A percentile compares a stretch with the other conserved stretches of the same genome.
Conservation (phyloP, 2,329 filamentous ascomycete species). For the Penicillium sp. region DNA sequence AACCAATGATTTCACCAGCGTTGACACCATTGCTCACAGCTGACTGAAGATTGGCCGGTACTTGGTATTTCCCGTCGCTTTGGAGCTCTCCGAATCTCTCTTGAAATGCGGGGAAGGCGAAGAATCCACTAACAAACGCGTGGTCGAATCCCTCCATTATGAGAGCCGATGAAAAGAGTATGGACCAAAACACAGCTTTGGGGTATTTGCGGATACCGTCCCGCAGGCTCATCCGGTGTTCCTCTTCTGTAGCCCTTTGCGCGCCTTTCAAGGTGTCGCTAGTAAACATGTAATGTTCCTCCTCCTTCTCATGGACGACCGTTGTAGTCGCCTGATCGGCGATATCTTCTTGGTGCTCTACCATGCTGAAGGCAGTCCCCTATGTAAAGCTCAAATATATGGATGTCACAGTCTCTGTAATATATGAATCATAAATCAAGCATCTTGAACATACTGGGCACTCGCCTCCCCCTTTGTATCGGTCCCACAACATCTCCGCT, state of each 20-base stretch:
- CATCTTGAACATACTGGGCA: neutral
- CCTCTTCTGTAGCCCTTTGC: slow-evolving; percentile 15
- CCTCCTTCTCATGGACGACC: slow-evolving; percentile 12
- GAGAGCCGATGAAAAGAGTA: slow-evolving; percentile 20
- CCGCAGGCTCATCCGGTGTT: slow-evolving; percentile 13
- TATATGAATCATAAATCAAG: neutral
- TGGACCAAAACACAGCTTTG: slow-evolving; percentile 23
- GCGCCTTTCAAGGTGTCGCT: slow-evolving; percentile 12
- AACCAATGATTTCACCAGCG: slow-evolving; percentile 27
- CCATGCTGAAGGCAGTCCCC: slow-evolving; percentile 1
- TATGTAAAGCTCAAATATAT: neutral
- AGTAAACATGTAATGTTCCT: slow-evolving; percentile 2
- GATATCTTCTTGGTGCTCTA: slow-evolving; percentile 16
- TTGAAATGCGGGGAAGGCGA: slow-evolving; percentile 30
- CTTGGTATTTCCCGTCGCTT: slow-evolving; percentile 18
- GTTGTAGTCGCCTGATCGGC: slow-evolving; percentile 4
- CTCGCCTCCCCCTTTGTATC: slow-evolving; percentile 2
- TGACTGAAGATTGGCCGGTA: slow-evolving; percentile 28
- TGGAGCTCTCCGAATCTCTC: slow-evolving; percentile 17
- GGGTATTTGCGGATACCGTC: slow-evolving; percentile 21
- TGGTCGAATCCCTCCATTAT: slow-evolving; percentile 30
- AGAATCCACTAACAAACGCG: slow-evolving; percentile 29
- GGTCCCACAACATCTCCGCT: slow-evolving; percentile 8
- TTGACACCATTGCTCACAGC: slow-evolving; percentile 27
- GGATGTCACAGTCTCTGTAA: neutral